A percentile compares a stretch with the other conserved stretches of the same genome.
These are phyloP conservation scores for Carex pumila DNA, from an alignment of 176 grass and related monocot species.

Conservation along the genomic window DNA sequence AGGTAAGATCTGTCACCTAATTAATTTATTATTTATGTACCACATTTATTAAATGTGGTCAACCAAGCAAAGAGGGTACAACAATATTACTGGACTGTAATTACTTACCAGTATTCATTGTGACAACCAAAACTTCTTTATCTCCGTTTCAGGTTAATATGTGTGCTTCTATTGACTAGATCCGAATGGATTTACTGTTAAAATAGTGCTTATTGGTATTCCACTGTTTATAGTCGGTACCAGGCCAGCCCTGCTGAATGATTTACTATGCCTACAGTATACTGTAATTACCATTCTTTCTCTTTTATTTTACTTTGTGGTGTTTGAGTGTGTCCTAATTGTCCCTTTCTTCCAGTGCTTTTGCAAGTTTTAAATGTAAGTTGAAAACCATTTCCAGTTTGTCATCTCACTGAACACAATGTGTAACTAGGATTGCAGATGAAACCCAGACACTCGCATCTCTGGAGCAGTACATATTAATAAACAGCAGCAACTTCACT, in stretches of 20 bases:
- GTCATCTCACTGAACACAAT: constrained; percentile 13
- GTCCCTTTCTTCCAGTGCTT: background rate
- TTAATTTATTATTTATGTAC: constrained; percentile 23
- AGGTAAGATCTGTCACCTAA: constrained; percentile 41
- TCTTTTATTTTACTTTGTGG: background rate
- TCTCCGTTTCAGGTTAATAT: background rate
- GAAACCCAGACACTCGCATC: constrained; percentile 76
- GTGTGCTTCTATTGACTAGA: background rate
- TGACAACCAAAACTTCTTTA: background rate
- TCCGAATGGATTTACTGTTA: background rate
- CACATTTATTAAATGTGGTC: constrained; percentile 14
- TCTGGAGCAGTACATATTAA: constrained; percentile 89
- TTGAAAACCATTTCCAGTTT: background rate
- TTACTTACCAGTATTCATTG: background rate
- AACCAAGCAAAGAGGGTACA: background rate
- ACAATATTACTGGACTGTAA: background rate
- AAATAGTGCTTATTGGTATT: background rate
- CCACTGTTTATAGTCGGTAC: background rate
- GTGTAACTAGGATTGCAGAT: constrained; percentile 44
- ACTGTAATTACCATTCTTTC: background rate
- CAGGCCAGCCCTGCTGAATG: background rate
- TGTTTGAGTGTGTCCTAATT: background rate
- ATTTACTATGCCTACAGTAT: background rate
- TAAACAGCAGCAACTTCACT: constrained; percentile 57
- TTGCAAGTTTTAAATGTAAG: background rate